Percentiles rank a stretch among this genome's conserved stretches.
Conservation (phyloP, 2,329 filamentous ascomycete species). For the Calonectria pseudoreteaudii region DNA sequence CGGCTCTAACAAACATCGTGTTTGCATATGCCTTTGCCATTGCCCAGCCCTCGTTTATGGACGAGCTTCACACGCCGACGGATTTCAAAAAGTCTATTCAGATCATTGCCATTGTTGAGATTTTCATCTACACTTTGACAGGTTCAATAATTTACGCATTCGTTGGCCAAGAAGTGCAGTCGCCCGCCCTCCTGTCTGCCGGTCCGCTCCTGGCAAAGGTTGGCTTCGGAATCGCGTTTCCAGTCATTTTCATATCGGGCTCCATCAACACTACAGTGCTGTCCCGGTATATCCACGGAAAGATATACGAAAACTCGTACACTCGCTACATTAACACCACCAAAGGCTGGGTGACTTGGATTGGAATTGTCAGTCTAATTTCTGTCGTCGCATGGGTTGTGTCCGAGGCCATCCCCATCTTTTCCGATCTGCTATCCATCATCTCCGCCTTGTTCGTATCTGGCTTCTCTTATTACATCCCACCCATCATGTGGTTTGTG, state of each 20-base stretch:
- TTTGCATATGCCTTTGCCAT: neutral
- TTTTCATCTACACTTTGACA: neutral
- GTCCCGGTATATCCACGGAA: neutral
- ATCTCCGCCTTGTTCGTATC: neutral
- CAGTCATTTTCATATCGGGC: neutral
- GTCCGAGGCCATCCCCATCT: neutral
- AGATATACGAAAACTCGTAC: neutral
- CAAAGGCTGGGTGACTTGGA: neutral
- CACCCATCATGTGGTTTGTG: neutral
- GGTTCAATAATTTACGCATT: neutral
- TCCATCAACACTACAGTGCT: neutral
- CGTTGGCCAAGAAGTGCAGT: neutral
- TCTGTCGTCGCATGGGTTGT: neutral
- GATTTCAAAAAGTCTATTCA: neutral
- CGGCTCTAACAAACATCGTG: neutral
- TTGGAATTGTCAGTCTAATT: neutral
- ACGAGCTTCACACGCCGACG: neutral
- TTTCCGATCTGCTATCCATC: neutral
- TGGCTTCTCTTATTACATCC: neutral
- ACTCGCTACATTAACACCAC: neutral
- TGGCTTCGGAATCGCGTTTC: neutral
- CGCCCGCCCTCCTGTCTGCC: neutral
- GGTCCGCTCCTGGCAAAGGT: neutral
- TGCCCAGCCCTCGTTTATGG: neutral
- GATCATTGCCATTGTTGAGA: neutral